These are phyloP conservation scores for Ganoderma lucidum DNA, from an alignment of 1,284 basidiomycete species.

Conservation along the genomic window DNA sequence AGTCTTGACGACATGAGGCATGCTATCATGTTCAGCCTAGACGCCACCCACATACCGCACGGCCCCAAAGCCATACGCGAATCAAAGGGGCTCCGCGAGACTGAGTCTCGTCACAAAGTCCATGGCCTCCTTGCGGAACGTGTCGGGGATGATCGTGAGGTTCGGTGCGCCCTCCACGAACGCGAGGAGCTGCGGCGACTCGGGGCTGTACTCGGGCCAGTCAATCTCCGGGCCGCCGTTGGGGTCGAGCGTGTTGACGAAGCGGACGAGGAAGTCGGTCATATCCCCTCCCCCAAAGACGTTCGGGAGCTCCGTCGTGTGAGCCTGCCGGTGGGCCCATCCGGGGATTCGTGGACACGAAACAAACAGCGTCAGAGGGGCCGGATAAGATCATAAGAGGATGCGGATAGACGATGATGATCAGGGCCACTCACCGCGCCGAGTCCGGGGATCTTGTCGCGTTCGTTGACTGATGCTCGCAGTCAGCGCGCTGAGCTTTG, in stretches of 20 bases:
- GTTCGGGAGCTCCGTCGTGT: constrained; percentile 32
- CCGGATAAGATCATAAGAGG: neutral
- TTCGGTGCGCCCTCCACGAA: constrained; percentile 52
- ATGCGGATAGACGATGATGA: neutral
- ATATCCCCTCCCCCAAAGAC: constrained; percentile 32
- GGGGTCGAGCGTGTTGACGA: constrained; percentile 28
- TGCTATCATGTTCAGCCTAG: neutral
- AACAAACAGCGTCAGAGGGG: no score
- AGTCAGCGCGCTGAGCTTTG: neutral
- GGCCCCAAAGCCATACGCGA: neutral
- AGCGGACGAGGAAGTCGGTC: constrained; percentile 33
- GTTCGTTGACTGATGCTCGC: constrained; percentile 49
- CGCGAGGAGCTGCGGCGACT: constrained; percentile 50
- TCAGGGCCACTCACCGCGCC: constrained; percentile 36
- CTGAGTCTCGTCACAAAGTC: constrained; percentile 27
- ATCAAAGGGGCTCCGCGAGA: constrained; percentile 22
- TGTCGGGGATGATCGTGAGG: constrained; percentile 48
- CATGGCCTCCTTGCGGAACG: constrained; percentile 48
- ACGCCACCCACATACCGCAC: neutral
- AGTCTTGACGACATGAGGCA: neutral
- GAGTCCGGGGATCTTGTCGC: constrained; percentile 52
- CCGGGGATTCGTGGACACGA: no score
- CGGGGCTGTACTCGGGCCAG: constrained; percentile 59
- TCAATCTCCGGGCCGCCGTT: constrained; percentile 45
- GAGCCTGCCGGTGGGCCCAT: neutral